phyloP scores from a whole-genome alignment of 441 rosid genomes.

The Macaranga tanarius region DNA sequence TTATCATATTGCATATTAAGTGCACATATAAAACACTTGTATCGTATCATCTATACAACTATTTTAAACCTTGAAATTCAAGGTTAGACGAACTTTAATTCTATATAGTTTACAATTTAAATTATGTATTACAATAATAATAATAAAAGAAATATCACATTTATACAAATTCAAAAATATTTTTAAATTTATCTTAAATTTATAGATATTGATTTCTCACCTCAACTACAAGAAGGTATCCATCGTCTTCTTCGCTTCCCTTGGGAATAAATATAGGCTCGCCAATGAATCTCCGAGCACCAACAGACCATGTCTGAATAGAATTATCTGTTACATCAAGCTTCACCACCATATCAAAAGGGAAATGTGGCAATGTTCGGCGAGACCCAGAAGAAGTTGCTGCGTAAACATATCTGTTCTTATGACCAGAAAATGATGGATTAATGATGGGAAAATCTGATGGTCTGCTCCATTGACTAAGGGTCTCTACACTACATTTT shows the following conservation, averaged over 20 bases:
- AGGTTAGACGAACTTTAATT: no score
- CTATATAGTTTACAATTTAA: no score
- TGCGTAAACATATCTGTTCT: constrained; percentile 47
- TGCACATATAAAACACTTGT: no score
- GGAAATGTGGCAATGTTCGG: constrained; percentile 67
- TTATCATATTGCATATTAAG: no score
- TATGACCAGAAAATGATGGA: constrained; percentile 58
- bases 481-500: constrained; percentile 45
- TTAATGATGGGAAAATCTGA: constrained; percentile 75
- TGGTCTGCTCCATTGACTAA: constrained; percentile 57
- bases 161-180: no score
- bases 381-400: constrained; percentile 72
- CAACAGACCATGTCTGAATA: constrained; percentile 49
- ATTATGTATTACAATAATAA: no score
- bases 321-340: constrained; percentile 38
- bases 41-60: no score
- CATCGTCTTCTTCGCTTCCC: constrained; percentile 56
- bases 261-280: constrained; percentile 81
- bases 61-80: no score
- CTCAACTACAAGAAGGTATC: constrained; percentile 83
- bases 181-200: not conserved
- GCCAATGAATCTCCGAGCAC: constrained; percentile 67
- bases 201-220: constrained; percentile 29
- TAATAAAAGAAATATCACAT: no score
- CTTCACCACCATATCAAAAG: constrained; percentile 78